Percentiles rank a stretch among this genome's conserved stretches.
phyloP scores from a whole-genome alignment of 2,329 filamentous ascomycete species.

The Kalaharituber pfeilii region DNA sequence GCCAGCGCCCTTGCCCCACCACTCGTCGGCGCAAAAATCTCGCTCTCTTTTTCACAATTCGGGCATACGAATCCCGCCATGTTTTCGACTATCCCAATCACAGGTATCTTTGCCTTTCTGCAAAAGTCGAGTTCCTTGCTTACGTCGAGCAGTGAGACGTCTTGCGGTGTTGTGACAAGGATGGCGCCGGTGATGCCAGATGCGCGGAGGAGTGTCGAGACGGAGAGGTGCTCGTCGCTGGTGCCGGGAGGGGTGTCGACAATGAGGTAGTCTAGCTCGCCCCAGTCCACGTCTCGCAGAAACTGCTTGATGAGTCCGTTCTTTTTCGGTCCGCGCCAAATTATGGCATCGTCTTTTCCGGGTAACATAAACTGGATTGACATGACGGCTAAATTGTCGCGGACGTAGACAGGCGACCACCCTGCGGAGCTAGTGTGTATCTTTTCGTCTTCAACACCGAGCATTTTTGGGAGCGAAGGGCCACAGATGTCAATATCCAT shows the following conservation, averaged over 20 bases:
- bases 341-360: conserved; percentile 81
- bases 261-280: conserved; percentile 77
- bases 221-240: conserved; percentile 83
- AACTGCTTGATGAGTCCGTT: conserved; percentile 98
- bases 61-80: conserved; percentile 97
- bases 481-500: conserved; percentile 99
- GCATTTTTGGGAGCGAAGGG: conserved; percentile 94
- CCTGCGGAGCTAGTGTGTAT: conserved; percentile 79
- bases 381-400: conserved; percentile 90
- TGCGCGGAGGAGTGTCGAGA: conserved; percentile 81
- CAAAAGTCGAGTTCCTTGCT: conserved; percentile 98
- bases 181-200: conserved; percentile 87
- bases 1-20: conserved; percentile 69
- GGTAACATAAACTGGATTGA: conserved; percentile 97
- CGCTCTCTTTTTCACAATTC: conserved; percentile 58
- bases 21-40: conserved; percentile 84
- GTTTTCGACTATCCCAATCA: conserved; percentile 87
- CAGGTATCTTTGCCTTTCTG: conserved; percentile 72
- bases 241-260: conserved; percentile 94
- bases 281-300: conserved; percentile 95
- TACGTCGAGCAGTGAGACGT: conserved; percentile 80
- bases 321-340: conserved; percentile 97
- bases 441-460: conserved; percentile 85
- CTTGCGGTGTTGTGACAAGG: conserved; percentile 85
- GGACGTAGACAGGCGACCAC: conserved; percentile 91